Conservation (phyloP, 1,284 basidiomycete genomes). For the Filobasidium uniguttulatum region DNA sequence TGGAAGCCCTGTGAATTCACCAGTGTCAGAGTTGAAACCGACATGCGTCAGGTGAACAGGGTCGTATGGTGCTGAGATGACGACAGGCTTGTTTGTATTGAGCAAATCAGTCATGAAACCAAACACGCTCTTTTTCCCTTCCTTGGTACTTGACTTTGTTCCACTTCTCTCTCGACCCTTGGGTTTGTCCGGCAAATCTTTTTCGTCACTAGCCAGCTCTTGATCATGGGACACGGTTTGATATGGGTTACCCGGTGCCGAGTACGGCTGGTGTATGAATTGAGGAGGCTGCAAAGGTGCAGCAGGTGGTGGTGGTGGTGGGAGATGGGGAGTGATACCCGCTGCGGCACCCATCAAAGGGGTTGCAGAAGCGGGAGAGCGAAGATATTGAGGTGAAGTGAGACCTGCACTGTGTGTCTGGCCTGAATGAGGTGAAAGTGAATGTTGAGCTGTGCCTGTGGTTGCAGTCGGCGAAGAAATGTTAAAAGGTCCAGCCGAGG, state of each 20-base stretch:
- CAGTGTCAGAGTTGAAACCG: constrained; percentile 96
- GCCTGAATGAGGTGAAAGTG: background rate
- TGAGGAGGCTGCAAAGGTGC: constrained; percentile 17
- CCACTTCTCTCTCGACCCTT: constrained; percentile 33
- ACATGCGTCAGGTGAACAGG: constrained; percentile 99
- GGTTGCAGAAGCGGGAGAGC: constrained; percentile 1
- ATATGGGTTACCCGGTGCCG: constrained; percentile 25
- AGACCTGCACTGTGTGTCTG: background rate
- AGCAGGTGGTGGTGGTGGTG: constrained; percentile 1
- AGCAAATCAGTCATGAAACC: constrained; percentile 49
- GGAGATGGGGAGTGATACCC: constrained; percentile 7
- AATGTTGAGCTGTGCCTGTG: constrained; percentile 1
- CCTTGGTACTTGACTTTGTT: constrained; percentile 35
- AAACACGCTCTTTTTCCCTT: constrained; percentile 36
- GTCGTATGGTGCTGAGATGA: constrained; percentile 94
- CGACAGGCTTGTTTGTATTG: constrained; percentile 47
- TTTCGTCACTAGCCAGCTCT: constrained; percentile 16
- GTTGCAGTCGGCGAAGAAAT: constrained; percentile 1
- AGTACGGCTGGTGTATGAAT: constrained; percentile 23
- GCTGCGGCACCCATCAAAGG: background rate
- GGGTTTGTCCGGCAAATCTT: constrained; percentile 28
- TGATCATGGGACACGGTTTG: constrained; percentile 3
- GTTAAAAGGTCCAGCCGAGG: background rate
- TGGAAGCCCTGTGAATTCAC: constrained; percentile 93
- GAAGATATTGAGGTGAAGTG: background rate